Evolutionary conservation across 139 green algal genomes (phyloP), one percentile per base, ranked within the genome.

Genomic region (Diplosphaera chodatii): DNA sequence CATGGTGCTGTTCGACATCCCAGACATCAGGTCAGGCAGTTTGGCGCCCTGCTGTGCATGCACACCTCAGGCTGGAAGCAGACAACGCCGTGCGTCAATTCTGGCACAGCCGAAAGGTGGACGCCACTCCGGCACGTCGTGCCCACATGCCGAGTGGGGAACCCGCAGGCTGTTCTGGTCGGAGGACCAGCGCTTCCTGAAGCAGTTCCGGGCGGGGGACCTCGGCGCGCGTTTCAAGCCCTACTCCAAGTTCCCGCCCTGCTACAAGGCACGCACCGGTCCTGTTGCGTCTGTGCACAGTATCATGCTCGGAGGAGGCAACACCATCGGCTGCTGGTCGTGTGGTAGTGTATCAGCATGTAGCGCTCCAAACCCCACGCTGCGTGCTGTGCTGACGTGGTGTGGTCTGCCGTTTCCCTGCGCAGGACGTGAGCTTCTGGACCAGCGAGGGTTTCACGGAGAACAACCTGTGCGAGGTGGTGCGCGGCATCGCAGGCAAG

Each of bases 1-100:
- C 27, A 99, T 98, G 94, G 90, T 99, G 41, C 88, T 99, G 30
- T 99, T 98, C 76, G 87, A 96, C 69, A 98, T 99, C 72, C 91
- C 95, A 20, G 96, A 99, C 83, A 99, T 99, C 77, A 87, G 93
- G 48, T 59, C n/a, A n/a, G n/a, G n/a, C n/a, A n/a, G n/a, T n/a
- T n/a, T n/a, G n/a, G n/a, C n/a, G n/a, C n/a, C n/a, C n/a, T n/a
- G n/a, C n/a, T n/a, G n/a, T n/a, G n/a, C n/a, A n/a, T n/a, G n/a
- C n/a, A n/a, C n/a, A n/a, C n/a, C n/a, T n/a, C n/a, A n/a, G n/a
- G n/a, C n/a, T n/a, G n/a, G n/a, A n/a, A n/a, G n/a, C n/a, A n/a
- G n/a, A n/a, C n/a, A n/a, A n/a, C n/a, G n/a, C n/a, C n/a, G n/a
- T n/a, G n/a, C n/a, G n/a, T n/a, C n/a, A n/a, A n/a, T n/a, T n/a